Evolutionary conservation across 106 monocot genomes (phyloP).

Genomic region (Dendrobium chrysotoxum): DNA sequence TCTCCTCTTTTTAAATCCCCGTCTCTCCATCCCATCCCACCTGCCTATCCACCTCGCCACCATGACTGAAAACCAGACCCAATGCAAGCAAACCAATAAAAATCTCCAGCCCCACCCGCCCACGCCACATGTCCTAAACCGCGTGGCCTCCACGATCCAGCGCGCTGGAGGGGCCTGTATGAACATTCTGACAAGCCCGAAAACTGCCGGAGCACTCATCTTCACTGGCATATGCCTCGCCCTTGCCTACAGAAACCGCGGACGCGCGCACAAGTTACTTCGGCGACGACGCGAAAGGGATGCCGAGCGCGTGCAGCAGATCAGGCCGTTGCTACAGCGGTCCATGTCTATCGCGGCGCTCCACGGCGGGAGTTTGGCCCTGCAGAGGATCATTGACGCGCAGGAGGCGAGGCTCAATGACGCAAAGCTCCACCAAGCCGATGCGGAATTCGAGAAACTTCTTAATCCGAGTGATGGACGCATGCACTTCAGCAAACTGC

Average conservation of each 20-base stretch:
- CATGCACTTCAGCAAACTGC: background rate
- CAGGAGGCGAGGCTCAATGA: constrained; percentile 18
- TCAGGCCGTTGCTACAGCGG: background rate
- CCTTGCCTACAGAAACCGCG: background rate
- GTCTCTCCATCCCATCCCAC: background rate
- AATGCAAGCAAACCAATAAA: background rate
- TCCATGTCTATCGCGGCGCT: constrained; percentile 23
- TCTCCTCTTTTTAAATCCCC: background rate
- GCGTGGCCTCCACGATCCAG: background rate
- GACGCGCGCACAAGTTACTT: too few species aligned
- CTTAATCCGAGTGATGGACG: background rate
- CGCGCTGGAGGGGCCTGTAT: background rate
- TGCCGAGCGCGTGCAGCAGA: background rate
- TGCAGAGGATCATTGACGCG: constrained; percentile 23
- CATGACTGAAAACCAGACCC: background rate
- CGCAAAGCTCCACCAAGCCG: background rate
- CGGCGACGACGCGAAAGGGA: background rate
- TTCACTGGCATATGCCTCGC: constrained; percentile 9
- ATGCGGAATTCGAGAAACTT: background rate
- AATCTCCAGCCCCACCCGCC: background rate
- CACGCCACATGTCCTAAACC: background rate
- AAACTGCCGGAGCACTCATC: constrained; percentile 3
- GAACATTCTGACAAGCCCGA: background rate
- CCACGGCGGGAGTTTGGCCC: constrained; percentile 13
- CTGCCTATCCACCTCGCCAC: background rate